A percentile compares a stretch with the other conserved stretches of the same genome.
Conservation (phyloP, 352 stramenopile species). For the Globisporangium polare region DNA sequence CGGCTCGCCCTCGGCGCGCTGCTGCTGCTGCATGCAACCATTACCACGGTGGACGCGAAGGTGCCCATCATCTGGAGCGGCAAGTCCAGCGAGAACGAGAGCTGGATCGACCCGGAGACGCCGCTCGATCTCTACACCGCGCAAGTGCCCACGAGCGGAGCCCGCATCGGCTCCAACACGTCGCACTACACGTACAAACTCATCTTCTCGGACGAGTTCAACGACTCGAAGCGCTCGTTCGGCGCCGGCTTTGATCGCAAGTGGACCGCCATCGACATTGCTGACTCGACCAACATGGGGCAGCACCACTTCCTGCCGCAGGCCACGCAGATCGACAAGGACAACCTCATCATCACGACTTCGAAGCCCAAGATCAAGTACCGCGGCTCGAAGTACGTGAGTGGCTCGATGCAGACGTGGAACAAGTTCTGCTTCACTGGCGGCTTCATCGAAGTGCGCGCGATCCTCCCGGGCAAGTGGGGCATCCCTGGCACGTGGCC, state of each 20-base stretch:
- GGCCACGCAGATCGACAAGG: constrained; percentile 90
- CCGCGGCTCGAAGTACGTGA: constrained; percentile 75
- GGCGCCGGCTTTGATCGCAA: constrained; percentile 92
- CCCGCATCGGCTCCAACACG: constrained; percentile 23
- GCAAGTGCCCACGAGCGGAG: constrained; percentile 37
- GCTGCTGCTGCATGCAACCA: constrained; percentile 11
- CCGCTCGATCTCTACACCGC: constrained; percentile 42
- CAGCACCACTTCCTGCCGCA: constrained; percentile 96
- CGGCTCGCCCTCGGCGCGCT: constrained; percentile 19
- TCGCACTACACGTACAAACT: constrained; percentile 65
- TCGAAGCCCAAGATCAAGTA: constrained; percentile 83
- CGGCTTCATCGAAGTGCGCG: constrained; percentile 93
- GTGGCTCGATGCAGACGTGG: constrained; percentile 95
- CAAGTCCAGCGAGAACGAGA: constrained; percentile 38
- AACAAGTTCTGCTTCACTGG: constrained; percentile 99
- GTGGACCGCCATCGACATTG: constrained; percentile 96
- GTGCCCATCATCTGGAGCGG: constrained; percentile 23
- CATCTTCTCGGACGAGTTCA: constrained; percentile 98
- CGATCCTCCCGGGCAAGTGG: constrained; percentile 93
- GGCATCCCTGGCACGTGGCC: constrained; percentile 95
- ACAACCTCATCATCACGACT: constrained; percentile 92
- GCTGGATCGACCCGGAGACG: constrained; percentile 84
- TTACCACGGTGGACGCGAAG: constrained; percentile 14
- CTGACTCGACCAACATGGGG: constrained; percentile 92
- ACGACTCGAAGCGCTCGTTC: constrained; percentile 91